These are phyloP conservation scores for Breynia disticha DNA, from an alignment of 441 rosid genomes.

Conservation along the genomic window DNA sequence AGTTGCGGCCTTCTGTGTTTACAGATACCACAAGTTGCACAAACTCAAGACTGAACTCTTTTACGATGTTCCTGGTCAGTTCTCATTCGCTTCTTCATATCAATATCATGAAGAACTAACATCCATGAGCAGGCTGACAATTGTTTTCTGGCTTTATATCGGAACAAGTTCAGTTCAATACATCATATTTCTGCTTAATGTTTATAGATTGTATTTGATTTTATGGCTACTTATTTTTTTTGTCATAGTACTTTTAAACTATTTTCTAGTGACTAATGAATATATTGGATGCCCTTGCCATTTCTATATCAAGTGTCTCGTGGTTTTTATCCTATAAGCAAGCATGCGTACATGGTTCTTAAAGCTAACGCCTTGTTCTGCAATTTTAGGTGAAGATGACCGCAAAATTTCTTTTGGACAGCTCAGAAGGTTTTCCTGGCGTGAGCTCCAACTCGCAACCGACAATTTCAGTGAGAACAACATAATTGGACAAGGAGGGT, in stretches of 20 bases:
- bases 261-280: too few species aligned
- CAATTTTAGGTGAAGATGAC: slow-evolving; percentile 37
- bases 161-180: not conserved
- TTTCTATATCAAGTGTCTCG: too few species aligned
- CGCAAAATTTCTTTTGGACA: slow-evolving; percentile 36
- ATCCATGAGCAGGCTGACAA: too few species aligned
- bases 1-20: slow-evolving; percentile 40
- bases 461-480: slow-evolving; percentile 49
- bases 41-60: slow-evolving; percentile 41
- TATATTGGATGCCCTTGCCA: too few species aligned
- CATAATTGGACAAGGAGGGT: slow-evolving; percentile 56
- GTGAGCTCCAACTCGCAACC: slow-evolving; percentile 43
- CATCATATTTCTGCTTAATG: too few species aligned
- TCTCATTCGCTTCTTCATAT: slow-evolving; percentile 6
- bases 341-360: too few species aligned
- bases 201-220: too few species aligned
- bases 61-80: slow-evolving; percentile 69
- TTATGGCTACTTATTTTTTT: too few species aligned
- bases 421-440: slow-evolving; percentile 43
- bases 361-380: too few species aligned
- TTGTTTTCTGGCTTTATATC: not conserved
- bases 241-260: too few species aligned
- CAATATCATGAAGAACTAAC: not conserved
- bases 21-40: slow-evolving; percentile 34
- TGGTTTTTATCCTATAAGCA: too few species aligned